Evolutionary conservation across 257 asterid genomes (phyloP), one percentile per base, ranked within the genome.

Genomic region (Rauvolfia tetraphylla): DNA sequence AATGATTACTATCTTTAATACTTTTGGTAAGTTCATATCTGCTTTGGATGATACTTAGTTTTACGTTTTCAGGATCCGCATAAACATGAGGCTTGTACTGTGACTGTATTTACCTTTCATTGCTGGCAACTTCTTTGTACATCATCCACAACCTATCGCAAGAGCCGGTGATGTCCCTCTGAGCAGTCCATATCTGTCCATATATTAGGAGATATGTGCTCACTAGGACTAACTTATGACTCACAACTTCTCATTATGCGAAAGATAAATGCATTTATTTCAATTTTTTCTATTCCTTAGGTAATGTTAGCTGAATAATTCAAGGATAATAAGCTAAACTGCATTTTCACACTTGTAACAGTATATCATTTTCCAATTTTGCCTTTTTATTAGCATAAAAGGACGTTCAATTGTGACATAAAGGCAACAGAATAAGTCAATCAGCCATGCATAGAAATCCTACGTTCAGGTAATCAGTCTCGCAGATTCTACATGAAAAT

Each of bases 81-180:
- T 92, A 92, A 61, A 95, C 99, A 49, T 95, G 99, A 80, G 99
- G 92, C 83, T 88, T 90, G 90, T 95, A 95, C 75, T 95, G 99
- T 41, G 99, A 95, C 72, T 85, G 81, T 75, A 95, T 92, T 68
- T 98, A 86, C 80, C 92, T 95, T 86, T 89, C 96, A 53, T 95
- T 95, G 92, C 99, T 92, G 72, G 92, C 99, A 25, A 92, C 96
- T 63, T 86, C 84, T 72, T 91, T 95, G 92, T 95, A 95, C 99
- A 95, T 91, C 98, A 95, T 88, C 99, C 99, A n/a, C n/a, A 95
- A 48, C 99, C 99, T 48, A 95, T 79, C 48, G 99, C 98, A 41
- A 98, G 98, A 68, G 98, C 92, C 83, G 97, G 87, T 83, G 92
- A 83, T 33, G 98, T 91, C 72, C 98, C 96, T 83, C 98, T 86